phyloP scores from a whole-genome alignment of 495 filamentous ascomycete species.

The Xylaria telfairii region DNA sequence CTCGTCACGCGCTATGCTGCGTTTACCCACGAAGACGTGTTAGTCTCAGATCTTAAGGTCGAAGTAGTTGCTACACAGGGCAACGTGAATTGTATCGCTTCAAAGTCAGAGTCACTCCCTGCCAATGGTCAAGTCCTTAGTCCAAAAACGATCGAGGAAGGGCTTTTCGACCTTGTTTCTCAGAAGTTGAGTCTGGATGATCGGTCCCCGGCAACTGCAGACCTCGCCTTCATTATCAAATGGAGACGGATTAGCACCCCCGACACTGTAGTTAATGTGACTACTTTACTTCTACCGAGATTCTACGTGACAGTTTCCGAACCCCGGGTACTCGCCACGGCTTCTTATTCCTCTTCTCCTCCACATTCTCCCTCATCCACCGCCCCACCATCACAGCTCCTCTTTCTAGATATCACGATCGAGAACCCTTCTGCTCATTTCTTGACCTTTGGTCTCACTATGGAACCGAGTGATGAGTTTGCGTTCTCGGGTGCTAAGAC shows the following conservation, averaged over 20 bases:
- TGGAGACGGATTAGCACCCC: constrained; percentile 66
- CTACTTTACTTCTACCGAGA: constrained; percentile 73
- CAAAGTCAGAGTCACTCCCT: constrained; percentile 39
- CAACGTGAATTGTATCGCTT: constrained; percentile 46
- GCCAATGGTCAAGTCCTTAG: constrained; percentile 49
- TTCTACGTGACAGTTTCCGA: constrained; percentile 81
- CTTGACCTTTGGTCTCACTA: constrained; percentile 85
- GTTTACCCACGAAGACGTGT: constrained; percentile 73
- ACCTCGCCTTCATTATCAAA: constrained; percentile 74
- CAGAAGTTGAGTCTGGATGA: constrained; percentile 82
- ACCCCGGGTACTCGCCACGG: constrained; percentile 81
- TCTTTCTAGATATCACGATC: constrained; percentile 67
- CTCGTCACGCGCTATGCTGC: constrained; percentile 74
- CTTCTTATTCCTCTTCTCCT: constrained; percentile 49
- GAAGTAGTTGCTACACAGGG: constrained; percentile 61
- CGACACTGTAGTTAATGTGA: constrained; percentile 56
- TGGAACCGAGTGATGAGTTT: constrained; percentile 93
- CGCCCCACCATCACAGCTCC: constrained; percentile 34
- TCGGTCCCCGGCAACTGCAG: constrained; percentile 69
- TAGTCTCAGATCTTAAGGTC: constrained; percentile 68
- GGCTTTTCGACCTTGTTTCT: constrained; percentile 71
- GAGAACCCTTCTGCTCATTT: constrained; percentile 96
- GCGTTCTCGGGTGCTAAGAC: constrained; percentile 91
- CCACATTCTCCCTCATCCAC: constrained; percentile 18
- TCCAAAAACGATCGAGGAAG: constrained; percentile 70